Evolutionary conservation across 2,329 filamentous ascomycete species (phyloP).

Genomic region (Verticillium zaregamsianum): DNA sequence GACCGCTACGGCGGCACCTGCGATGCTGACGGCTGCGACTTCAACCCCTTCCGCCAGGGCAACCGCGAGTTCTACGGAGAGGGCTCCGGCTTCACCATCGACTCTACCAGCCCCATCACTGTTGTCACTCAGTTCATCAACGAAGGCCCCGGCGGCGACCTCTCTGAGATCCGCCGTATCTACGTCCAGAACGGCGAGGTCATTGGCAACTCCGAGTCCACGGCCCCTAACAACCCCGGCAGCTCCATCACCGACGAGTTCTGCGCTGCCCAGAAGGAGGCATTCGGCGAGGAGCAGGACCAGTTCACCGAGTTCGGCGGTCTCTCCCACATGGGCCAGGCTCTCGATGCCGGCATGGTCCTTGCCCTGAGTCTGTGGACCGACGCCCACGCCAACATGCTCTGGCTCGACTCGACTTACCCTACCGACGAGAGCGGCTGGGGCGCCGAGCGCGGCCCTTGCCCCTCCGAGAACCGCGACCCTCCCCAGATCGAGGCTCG

Average conservation of each 20-base stretch:
- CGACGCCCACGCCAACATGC: conserved; percentile 61
- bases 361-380: conserved; percentile 54
- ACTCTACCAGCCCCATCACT: conserved; percentile 57
- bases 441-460: conserved; percentile 51
- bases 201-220: conserved; percentile 48
- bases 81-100: conserved; percentile 47
- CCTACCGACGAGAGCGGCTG: conserved; percentile 42
- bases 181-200: conserved; percentile 61
- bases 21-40: conserved; percentile 68
- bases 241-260: conserved; percentile 52
- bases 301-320: conserved; percentile 55
- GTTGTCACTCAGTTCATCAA: conserved; percentile 62
- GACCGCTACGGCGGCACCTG: conserved; percentile 59
- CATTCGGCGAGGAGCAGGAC: conserved; percentile 48
- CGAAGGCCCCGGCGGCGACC: conserved; percentile 40
- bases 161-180: conserved; percentile 58
- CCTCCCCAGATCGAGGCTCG: conserved; percentile 45
- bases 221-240: conserved; percentile 30
- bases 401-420: conserved; percentile 69
- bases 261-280: conserved; percentile 55
- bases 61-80: conserved; percentile 58
- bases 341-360: conserved; percentile 38
- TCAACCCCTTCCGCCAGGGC: conserved; percentile 65
- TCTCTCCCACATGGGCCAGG: conserved; percentile 48
- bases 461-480: conserved; percentile 45